phyloP scores from a whole-genome alignment of 345 rosid species.

The Hibiscus syriacus region DNA sequence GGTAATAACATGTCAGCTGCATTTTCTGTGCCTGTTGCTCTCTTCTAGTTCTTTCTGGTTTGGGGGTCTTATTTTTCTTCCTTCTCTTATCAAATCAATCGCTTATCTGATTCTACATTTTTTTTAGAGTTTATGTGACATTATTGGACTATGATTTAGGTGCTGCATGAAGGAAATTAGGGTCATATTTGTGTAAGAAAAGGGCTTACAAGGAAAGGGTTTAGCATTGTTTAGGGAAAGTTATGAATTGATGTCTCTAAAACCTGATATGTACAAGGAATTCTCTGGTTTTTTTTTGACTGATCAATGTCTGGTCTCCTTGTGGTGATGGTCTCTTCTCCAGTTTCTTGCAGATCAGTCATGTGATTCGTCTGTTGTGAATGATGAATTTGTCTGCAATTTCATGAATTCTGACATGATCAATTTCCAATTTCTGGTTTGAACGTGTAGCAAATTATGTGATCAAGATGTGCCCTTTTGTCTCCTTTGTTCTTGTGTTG shows the following conservation, averaged over 20 bases:
- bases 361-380: conserved; percentile 1
- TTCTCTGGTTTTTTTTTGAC: not conserved
- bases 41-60: conserved; percentile 21
- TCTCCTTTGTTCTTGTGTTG: not conserved
- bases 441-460: not conserved
- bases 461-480: conserved; percentile 4
- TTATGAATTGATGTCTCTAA: not conserved
- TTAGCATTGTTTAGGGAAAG: not conserved
- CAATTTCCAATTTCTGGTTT: not conserved
- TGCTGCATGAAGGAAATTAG: conserved; percentile 6
- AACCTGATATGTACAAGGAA: conserved; percentile 3
- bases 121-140: not conserved
- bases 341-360: conserved; percentile 1
- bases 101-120: not conserved
- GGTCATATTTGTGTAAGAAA: conserved; percentile 7
- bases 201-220: not conserved
- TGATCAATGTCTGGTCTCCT: too few relatives aligned
- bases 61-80: conserved; percentile 24
- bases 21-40: conserved; percentile 17
- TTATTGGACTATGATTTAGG: not conserved
- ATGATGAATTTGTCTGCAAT: not conserved
- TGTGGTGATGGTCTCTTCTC: conserved; percentile 5
- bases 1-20: not conserved
- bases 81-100: conserved; percentile 12
- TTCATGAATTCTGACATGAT: conserved; percentile 10